These are phyloP conservation scores for Globisporangium ultimum DNA, from an alignment of 352 stramenopile genomes.

Conservation along the genomic window DNA sequence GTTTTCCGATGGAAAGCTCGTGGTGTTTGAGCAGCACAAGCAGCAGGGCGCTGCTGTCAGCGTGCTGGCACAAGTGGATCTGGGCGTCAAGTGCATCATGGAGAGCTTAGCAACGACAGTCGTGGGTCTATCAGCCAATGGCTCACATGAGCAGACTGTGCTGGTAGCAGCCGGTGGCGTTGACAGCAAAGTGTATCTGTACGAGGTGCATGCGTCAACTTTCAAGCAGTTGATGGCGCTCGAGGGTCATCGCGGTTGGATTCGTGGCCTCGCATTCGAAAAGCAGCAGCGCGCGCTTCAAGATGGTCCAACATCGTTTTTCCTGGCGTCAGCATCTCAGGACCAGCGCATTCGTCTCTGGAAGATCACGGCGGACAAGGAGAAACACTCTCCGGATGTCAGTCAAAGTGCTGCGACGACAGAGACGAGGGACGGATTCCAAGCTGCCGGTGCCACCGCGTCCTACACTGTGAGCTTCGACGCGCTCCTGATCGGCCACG, in stretches of 20 bases:
- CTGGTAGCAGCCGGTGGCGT: conserved; percentile 65
- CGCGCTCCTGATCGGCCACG: conserved; percentile 61
- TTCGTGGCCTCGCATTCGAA: conserved; percentile 62
- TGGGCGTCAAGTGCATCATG: conserved; percentile 51
- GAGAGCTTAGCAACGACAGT: conserved; percentile 35
- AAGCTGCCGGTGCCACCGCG: conserved; percentile 17
- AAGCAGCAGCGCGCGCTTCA: neutral
- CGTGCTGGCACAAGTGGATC: conserved; percentile 18
- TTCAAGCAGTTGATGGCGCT: conserved; percentile 38
- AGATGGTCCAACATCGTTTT: neutral
- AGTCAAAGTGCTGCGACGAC: neutral
- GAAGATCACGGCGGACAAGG: conserved; percentile 27
- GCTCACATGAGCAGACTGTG: conserved; percentile 20
- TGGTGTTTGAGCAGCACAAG: conserved; percentile 28
- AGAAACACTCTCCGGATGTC: neutral
- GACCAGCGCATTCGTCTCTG: conserved; percentile 72
- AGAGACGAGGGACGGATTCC: conserved; percentile 29
- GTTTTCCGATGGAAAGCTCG: conserved; percentile 49
- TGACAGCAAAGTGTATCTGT: conserved; percentile 63
- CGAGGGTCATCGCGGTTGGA: conserved; percentile 64
- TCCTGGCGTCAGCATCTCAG: conserved; percentile 66
- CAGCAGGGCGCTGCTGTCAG: conserved; percentile 1
- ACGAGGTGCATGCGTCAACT: conserved; percentile 27
- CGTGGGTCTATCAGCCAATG: neutral
- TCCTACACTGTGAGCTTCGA: conserved; percentile 61